Percentiles rank a stretch among this genome's conserved stretches.
Evolutionary conservation across 2,329 filamentous ascomycete species (phyloP).

Genomic region (Bipolaris victoriae): DNA sequence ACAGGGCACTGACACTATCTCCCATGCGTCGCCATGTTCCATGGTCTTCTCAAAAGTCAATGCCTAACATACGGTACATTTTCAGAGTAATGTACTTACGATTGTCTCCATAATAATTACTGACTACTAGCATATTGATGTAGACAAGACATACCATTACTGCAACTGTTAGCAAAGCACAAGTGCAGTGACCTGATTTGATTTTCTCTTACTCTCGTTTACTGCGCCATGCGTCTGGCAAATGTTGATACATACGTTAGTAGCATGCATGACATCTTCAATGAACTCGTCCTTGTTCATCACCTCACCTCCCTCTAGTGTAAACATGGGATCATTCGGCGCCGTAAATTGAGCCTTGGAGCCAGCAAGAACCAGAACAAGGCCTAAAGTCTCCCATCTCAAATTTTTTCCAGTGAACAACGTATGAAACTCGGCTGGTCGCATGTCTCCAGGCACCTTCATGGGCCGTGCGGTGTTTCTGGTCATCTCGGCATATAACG

Average conservation of each 20-base stretch:
- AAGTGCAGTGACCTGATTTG: not conserved
- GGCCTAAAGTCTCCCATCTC: slow-evolving; percentile 44
- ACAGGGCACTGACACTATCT: slow-evolving; percentile 37
- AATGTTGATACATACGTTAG: slow-evolving; percentile 45
- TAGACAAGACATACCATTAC: slow-evolving; percentile 46
- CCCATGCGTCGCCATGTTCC: slow-evolving; percentile 44
- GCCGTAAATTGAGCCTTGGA: slow-evolving; percentile 41
- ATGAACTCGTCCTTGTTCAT: slow-evolving; percentile 41
- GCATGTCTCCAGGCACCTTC: slow-evolving; percentile 41
- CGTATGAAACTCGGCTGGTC: slow-evolving; percentile 41
- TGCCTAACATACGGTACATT: no score
- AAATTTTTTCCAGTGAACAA: slow-evolving; percentile 44
- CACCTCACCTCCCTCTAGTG: slow-evolving; percentile 37
- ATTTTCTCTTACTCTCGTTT: slow-evolving; percentile 31
- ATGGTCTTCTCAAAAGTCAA: slow-evolving; percentile 35
- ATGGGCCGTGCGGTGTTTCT: slow-evolving; percentile 40
- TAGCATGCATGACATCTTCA: slow-evolving; percentile 45
- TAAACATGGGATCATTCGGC: slow-evolving; percentile 41
- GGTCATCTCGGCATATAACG: slow-evolving; percentile 41
- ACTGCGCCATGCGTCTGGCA: slow-evolving; percentile 46
- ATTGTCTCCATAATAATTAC: slow-evolving; percentile 46
- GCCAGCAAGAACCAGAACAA: slow-evolving; percentile 37
- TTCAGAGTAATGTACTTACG: slow-evolving; percentile 25
- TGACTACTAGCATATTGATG: slow-evolving; percentile 38
- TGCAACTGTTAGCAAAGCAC: not conserved